Evolutionary conservation across 768 basidiomycete genomes (phyloP), one percentile per base, ranked within the genome.

Genomic region (Chalciporus piperatus): DNA sequence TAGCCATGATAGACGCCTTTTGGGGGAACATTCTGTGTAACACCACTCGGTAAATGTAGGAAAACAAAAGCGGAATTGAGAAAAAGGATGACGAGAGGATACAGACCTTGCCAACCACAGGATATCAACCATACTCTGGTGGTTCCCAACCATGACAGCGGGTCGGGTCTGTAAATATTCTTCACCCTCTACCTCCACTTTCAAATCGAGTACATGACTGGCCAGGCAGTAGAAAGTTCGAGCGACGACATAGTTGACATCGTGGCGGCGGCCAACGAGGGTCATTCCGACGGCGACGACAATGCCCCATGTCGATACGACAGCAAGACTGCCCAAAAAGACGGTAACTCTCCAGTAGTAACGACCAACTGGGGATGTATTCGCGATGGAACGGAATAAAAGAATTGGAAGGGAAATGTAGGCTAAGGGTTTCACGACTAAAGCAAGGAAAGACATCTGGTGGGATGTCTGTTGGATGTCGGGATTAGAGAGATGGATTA

Each of bases 101-200:
- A 59, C 86, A 70, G 64, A 91, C 90, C 82, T 82, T 51, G 86
- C 93, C 47, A 93, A 72, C 60, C 83, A 83, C 32, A 96, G 67
- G 54, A 99, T 80, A 69, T 97, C 93, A 40, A 97, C 68, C 82
- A 93, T 88, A 52, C 87, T 93, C 75, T 98, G 96, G 67, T 98
- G 96, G 65, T 98, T 98, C 12, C 80, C 82, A 64, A 98, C 80
- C 23, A 92, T 68, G 12, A 98, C 80, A 1, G 84, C 82, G 8
- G 93, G 91, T 45, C 75, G 72, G n/a, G 75, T 78, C 58, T 74
- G 69, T 41, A 98, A 72, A 65, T 94, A 73, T 65, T 98, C 92
- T 64, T 83, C 83, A 11, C 93, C 94, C 66, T 98, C 94, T 30
- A 98, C 78, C 51, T 84, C 80, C 59, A 97, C 72, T 41, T 71